These are phyloP conservation scores for Triticum timopheevii DNA, from an alignment of 176 grass and related monocot genomes.

Conservation along the genomic window DNA sequence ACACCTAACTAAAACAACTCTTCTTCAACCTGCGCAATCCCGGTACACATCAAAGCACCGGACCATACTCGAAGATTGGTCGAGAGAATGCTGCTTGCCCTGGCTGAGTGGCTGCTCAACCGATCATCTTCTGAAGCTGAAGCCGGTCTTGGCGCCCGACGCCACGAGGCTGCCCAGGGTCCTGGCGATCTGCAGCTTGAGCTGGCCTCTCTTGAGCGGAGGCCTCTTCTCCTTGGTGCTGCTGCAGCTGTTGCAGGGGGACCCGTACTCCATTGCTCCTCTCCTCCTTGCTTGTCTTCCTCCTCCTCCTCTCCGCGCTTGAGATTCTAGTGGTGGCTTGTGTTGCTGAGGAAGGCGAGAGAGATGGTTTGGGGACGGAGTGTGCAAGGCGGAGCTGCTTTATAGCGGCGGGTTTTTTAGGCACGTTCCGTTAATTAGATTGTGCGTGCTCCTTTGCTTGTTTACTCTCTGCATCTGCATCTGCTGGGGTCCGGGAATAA, in stretches of 20 bases:
- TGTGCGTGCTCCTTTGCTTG: background rate
- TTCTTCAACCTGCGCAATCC: background rate
- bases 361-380: background rate
- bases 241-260: conserved; percentile 6
- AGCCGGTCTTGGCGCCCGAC: conserved; percentile 29
- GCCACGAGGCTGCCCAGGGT: conserved; percentile 24
- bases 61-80: background rate
- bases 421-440: background rate
- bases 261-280: conserved; percentile 41
- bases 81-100: background rate
- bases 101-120: too few relatives aligned
- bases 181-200: conserved; percentile 46
- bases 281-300: background rate
- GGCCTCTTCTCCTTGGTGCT: conserved; percentile 39
- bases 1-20: background rate
- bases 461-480: background rate
- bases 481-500: conserved; percentile 2
- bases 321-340: background rate
- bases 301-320: background rate
- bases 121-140: conserved; percentile 25
- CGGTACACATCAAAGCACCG: background rate
- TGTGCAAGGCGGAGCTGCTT: background rate
- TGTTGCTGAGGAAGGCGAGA: conserved; percentile 9
- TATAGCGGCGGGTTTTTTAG: conserved; percentile 6
- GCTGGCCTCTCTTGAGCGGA: conserved; percentile 61